These are phyloP conservation scores for Aleurites moluccanus DNA, from an alignment of 441 rosid genomes.

Conservation along the genomic window DNA sequence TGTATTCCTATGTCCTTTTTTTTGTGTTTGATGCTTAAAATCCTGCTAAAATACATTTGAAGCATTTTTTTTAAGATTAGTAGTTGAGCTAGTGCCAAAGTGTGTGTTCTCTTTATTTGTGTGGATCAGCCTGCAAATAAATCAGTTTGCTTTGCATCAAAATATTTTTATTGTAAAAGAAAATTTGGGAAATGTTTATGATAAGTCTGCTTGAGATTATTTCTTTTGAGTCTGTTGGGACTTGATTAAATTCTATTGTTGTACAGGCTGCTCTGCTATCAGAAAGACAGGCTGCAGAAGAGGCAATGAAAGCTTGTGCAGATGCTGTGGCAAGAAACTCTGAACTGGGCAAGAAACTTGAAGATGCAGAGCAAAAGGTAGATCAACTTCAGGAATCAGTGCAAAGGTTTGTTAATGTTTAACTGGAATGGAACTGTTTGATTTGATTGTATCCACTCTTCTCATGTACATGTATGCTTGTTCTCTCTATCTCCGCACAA, in stretches of 20 bases:
- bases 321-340: slow-evolving; percentile 71
- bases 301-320: slow-evolving; percentile 53
- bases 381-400: slow-evolving; percentile 97
- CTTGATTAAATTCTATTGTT: slow-evolving; percentile 27
- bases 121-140: background rate
- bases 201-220: slow-evolving; percentile 4
- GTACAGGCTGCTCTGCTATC: slow-evolving; percentile 67
- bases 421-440: slow-evolving; percentile 9
- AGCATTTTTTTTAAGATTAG: background rate
- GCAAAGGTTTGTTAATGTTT: slow-evolving; percentile 71
- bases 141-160: background rate
- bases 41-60: background rate
- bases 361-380: slow-evolving; percentile 67
- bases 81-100: background rate
- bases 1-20: background rate
- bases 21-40: no score
- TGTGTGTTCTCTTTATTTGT: background rate
- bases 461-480: background rate
- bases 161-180: background rate
- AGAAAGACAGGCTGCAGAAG: slow-evolving; percentile 71
- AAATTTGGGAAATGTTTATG: background rate
- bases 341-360: slow-evolving; percentile 76
- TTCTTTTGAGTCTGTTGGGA: slow-evolving; percentile 10
- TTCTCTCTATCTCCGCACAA: background rate
- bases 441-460: background rate